Evolutionary conservation across 495 filamentous ascomycete genomes (phyloP).

Genomic region (Aspergillus diversus): DNA sequence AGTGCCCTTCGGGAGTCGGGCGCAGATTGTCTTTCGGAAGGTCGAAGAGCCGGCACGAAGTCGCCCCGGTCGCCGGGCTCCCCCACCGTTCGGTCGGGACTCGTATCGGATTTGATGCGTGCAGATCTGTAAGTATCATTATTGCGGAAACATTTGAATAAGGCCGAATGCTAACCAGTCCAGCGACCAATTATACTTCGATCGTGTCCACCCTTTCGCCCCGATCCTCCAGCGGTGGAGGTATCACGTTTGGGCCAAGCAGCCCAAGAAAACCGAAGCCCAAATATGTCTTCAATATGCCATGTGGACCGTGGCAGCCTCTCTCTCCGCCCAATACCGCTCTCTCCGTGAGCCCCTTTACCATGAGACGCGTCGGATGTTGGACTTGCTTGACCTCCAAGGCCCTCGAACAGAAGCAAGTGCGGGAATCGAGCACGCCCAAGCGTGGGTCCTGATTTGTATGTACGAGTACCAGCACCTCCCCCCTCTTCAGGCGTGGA

Average conservation of each 20-base stretch:
- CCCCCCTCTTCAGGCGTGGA: conserved; percentile 50
- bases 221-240: conserved; percentile 56
- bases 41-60: conserved; percentile 7
- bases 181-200: conserved; percentile 62
- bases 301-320: conserved; percentile 59
- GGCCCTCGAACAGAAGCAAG: background rate
- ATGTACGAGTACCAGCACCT: conserved; percentile 57
- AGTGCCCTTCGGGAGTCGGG: conserved; percentile 1
- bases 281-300: conserved; percentile 54
- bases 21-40: conserved; percentile 9
- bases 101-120: conserved; percentile 39
- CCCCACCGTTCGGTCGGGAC: conserved; percentile 7
- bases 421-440: conserved; percentile 45
- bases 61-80: conserved; percentile 20
- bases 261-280: conserved; percentile 31
- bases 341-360: conserved; percentile 50
- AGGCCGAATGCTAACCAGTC: background rate
- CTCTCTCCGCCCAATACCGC: conserved; percentile 56
- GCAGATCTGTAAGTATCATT: conserved; percentile 42
- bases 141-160: background rate
- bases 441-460: conserved; percentile 58
- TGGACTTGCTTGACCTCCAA: conserved; percentile 32
- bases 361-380: conserved; percentile 49
- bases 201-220: conserved; percentile 56
- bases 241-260: conserved; percentile 44